These are phyloP conservation scores for Globisporangium polare DNA, from an alignment of 352 stramenopile genomes.

Conservation along the genomic window DNA sequence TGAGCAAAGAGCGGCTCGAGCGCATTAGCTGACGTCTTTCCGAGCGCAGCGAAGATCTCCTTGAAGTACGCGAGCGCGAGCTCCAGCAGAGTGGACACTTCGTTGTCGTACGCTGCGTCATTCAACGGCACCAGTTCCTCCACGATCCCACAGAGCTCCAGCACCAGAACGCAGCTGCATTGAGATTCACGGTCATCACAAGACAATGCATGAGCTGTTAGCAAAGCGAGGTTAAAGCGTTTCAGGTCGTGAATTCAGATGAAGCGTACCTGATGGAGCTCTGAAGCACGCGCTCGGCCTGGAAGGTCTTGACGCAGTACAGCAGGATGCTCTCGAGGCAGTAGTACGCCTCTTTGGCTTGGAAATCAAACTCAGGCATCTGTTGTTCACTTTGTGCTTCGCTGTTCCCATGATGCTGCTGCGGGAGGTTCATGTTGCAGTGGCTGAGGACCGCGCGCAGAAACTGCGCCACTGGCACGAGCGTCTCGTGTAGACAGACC, in stretches of 20 bases:
- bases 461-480: conserved; percentile 67
- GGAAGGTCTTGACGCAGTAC: conserved; percentile 16
- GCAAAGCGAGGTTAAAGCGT: background rate
- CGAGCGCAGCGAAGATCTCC: conserved; percentile 25
- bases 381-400: background rate
- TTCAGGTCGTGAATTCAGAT: no score
- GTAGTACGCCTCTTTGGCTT: conserved; percentile 5
- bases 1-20: conserved; percentile 10
- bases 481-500: conserved; percentile 45
- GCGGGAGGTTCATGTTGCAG: conserved; percentile 38
- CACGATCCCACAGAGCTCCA: conserved; percentile 60
- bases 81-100: conserved; percentile 11
- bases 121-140: conserved; percentile 34
- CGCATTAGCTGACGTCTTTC: conserved; percentile 8
- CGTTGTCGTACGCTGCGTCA: background rate
- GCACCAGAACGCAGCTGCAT: conserved; percentile 57
- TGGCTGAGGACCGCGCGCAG: conserved; percentile 64
- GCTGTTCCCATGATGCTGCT: background rate
- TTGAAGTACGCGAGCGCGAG: conserved; percentile 33
- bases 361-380: conserved; percentile 25
- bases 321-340: conserved; percentile 12
- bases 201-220: conserved; percentile 1
- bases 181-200: conserved; percentile 4
- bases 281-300: conserved; percentile 6
- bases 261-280: conserved; percentile 15